Conservation (phyloP, 805 yeast species). For the Wickerhamiella parazyma region DNA sequence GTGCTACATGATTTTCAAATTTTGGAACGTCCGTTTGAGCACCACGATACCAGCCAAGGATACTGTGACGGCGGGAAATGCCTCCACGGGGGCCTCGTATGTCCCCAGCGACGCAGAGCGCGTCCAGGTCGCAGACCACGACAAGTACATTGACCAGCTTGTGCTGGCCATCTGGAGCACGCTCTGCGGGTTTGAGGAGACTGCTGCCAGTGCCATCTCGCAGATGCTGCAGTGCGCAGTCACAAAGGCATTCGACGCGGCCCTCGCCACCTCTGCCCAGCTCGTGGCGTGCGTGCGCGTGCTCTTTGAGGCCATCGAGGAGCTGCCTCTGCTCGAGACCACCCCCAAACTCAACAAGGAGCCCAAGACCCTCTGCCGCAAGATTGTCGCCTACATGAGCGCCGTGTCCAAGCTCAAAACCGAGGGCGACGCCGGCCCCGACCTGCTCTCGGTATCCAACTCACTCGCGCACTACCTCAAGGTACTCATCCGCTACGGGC, state of each 20-base stretch:
- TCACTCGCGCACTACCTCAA: constrained; percentile 89
- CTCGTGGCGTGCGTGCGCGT: constrained; percentile 63
- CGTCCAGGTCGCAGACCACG: constrained; percentile 27
- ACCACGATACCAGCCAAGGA: background rate
- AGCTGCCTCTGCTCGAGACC: constrained; percentile 9
- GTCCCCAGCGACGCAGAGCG: constrained; percentile 10
- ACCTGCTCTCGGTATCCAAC: constrained; percentile 64
- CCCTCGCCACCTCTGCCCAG: constrained; percentile 55
- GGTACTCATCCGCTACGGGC: constrained; percentile 65
- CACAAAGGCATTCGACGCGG: constrained; percentile 51
- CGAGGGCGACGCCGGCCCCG: constrained; percentile 21
- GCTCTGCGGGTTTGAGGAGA: constrained; percentile 79
- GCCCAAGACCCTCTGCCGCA: constrained; percentile 80
- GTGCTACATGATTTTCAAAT: constrained; percentile 93
- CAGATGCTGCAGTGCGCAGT: constrained; percentile 83
- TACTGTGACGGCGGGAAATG: no score
- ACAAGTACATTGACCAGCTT: constrained; percentile 48
- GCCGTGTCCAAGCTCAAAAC: constrained; percentile 49
- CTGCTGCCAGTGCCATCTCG: constrained; percentile 75
- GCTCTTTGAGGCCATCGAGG: constrained; percentile 61
- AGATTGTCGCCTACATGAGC: constrained; percentile 79
- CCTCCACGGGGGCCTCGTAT: background rate
- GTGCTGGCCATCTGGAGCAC: constrained; percentile 68
- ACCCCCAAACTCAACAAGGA: constrained; percentile 30
- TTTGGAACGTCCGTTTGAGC: constrained; percentile 80